Evolutionary conservation across 2,329 filamentous ascomycete genomes (phyloP), one percentile per base, ranked within the genome.

Genomic region (Paraphoma chrysanthemicola): DNA sequence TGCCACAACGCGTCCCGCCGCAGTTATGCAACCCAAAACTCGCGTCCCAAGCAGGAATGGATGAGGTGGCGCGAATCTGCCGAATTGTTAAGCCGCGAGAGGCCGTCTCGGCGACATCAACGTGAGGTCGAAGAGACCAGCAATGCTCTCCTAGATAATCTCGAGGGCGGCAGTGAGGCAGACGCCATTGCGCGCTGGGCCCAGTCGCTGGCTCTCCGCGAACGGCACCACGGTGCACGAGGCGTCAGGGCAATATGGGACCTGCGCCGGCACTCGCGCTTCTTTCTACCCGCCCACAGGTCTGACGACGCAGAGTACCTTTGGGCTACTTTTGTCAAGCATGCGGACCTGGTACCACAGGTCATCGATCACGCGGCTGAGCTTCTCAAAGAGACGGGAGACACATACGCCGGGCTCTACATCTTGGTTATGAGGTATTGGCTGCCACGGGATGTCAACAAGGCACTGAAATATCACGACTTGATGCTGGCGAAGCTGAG

Each of bases 211-310:
- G 72, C 78, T 23, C 77, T 76, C 42, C 68, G 76, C 46, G 72
- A 79, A 44, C 72, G 81, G 43, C 55, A 78, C 14, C 65, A 81
- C 59, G 80, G 81, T 0, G 46, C 63, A 17, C 51, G 66, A 17
- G 83, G 82, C 10, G 72, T 81, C 5, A 45, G 63, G n/a, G 70
- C 74, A 6, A 73, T 83, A 5, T 85, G 81, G 80, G 58, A 74
- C 31, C 77, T 70, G 3, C 44, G 76, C 79, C 69, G 70, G 63
- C 48, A 62, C 11, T 69, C 75, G 23, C 63, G 69, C 2, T 65
- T 82, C 23, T 63, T 72, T 18, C 59, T 85, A 10, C 81, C 82
- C 12, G 73, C 66, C 2, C 58, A 63, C 11, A 77, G 78, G 16
- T 69, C 64, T 14, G 50, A 57, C n/a, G 62, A 78, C 4, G 79